Evolutionary conservation across 306 rosid species (phyloP).

Genomic region (Echinosophora koreensis): DNA sequence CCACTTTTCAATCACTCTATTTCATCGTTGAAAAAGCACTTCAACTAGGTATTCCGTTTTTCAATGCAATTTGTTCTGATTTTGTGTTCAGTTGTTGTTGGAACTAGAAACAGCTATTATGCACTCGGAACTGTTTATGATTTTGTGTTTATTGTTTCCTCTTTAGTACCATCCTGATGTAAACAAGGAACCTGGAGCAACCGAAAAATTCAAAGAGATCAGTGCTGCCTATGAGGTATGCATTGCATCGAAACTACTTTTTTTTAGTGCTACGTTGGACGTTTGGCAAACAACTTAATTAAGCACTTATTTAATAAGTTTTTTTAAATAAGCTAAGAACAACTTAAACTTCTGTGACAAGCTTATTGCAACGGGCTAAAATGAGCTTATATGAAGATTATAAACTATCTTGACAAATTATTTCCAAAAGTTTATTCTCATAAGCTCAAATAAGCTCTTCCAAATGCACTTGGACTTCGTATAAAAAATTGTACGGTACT

Average conservation of each 20-base stretch:
- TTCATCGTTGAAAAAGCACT: background rate
- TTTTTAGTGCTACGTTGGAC: too few relatives aligned
- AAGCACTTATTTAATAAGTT: too few relatives aligned
- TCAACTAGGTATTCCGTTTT: conserved; percentile 1
- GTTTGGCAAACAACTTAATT: too few relatives aligned
- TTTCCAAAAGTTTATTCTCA: too few relatives aligned
- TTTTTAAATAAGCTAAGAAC: too few relatives aligned
- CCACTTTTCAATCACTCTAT: conserved; percentile 18
- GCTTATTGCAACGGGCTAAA: too few relatives aligned
- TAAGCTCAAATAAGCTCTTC: too few relatives aligned
- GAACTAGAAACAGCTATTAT: background rate
- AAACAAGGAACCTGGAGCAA: conserved; percentile 95
- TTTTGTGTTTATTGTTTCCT: conserved; percentile 33
- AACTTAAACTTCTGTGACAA: too few relatives aligned
- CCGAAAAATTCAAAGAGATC: conserved; percentile 94
- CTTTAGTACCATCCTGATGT: conserved; percentile 96
- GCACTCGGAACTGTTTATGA: conserved; percentile 38
- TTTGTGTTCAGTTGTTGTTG: conserved; percentile 18
- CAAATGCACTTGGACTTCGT: background rate
- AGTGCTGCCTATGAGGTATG: conserved; percentile 96
- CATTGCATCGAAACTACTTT: conserved; percentile 6
- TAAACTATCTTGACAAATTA: too few relatives aligned
- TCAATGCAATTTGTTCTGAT: background rate
- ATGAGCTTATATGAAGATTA: too few relatives aligned
- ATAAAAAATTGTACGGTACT: conserved; percentile 2